These are phyloP conservation scores for Spiraea crenata DNA, from an alignment of 331 rosid genomes.

Conservation along the genomic window DNA sequence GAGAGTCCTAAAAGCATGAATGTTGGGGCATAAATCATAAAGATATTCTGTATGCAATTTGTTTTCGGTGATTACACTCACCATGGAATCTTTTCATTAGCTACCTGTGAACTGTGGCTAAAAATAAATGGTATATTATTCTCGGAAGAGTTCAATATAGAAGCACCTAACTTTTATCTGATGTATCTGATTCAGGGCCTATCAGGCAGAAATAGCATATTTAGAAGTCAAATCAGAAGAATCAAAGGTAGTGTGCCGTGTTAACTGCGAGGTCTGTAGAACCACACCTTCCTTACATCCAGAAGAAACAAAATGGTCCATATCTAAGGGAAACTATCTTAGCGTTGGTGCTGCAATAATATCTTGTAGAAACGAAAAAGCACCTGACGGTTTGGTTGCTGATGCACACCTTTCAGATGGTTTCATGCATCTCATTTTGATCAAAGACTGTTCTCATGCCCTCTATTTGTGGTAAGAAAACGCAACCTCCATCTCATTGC, in stretches of 20 bases:
- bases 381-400: slow-evolving; percentile 95
- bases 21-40: not conserved
- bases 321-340: slow-evolving; percentile 71
- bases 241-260: slow-evolving; percentile 57
- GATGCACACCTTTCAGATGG: slow-evolving; percentile 98
- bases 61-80: not conserved
- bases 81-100: slow-evolving; percentile 2
- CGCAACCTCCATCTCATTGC: slow-evolving; percentile 16
- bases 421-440: slow-evolving; percentile 78
- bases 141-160: not conserved
- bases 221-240: slow-evolving; percentile 67
- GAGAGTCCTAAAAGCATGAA: not conserved
- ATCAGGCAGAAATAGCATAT: slow-evolving; percentile 82
- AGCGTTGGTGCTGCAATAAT: slow-evolving; percentile 93
- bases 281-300: slow-evolving; percentile 39
- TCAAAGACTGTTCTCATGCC: slow-evolving; percentile 77
- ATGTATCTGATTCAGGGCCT: slow-evolving; percentile 53
- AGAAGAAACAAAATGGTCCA: slow-evolving; percentile 64
- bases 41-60: not conserved
- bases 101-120: not conserved
- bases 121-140: not conserved
- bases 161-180: not conserved
- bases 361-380: slow-evolving; percentile 81
- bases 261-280: slow-evolving; percentile 67
- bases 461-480: slow-evolving; percentile 66